A percentile compares a stretch with the other conserved stretches of the same genome.
Evolutionary conservation across 495 filamentous ascomycete species (phyloP).

Genomic region (Penicillium cosmopolitanum): DNA sequence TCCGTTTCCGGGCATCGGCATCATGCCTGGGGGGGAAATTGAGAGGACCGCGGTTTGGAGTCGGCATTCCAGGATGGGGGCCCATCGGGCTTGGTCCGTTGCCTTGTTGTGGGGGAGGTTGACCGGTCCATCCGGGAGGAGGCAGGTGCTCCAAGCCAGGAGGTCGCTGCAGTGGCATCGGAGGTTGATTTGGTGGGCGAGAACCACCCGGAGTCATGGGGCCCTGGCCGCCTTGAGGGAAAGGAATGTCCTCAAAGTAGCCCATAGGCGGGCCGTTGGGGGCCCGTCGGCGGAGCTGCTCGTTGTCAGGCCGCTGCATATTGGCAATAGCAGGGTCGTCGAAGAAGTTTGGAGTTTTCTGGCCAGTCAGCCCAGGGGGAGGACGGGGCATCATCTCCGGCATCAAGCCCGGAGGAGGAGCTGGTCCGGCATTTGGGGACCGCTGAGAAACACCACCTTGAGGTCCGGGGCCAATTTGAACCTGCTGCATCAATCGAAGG

Average conservation of each 20-base stretch:
- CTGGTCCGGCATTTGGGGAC: constrained; percentile 38
- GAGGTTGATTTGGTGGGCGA: constrained; percentile 37
- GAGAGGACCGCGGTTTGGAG: constrained; percentile 42
- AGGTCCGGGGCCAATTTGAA: constrained; percentile 38
- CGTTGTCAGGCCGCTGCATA: constrained; percentile 49
- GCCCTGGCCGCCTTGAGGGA: constrained; percentile 41
- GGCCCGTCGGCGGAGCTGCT: constrained; percentile 43
- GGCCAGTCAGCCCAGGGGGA: constrained; percentile 44
- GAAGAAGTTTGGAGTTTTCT: constrained; percentile 47
- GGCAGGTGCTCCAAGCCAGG: constrained; percentile 54
- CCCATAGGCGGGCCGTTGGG: constrained; percentile 47
- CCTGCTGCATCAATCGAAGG: constrained; percentile 57
- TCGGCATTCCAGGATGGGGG: constrained; percentile 52
- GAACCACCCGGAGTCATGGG: constrained; percentile 43
- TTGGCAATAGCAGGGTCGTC: constrained; percentile 54
- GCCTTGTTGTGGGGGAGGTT: constrained; percentile 41
- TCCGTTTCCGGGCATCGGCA: constrained; percentile 45
- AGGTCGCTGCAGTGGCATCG: constrained; percentile 49
- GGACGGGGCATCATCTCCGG: constrained; percentile 51
- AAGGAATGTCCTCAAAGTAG: constrained; percentile 51
- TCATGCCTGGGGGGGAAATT: constrained; percentile 49
- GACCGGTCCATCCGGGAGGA: constrained; percentile 46
- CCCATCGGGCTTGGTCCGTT: constrained; percentile 45
- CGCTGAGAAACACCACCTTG: constrained; percentile 32
- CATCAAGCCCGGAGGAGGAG: constrained; percentile 45